phyloP scores from a whole-genome alignment of 306 rosid genomes.

The Corylus heterophylla region DNA sequence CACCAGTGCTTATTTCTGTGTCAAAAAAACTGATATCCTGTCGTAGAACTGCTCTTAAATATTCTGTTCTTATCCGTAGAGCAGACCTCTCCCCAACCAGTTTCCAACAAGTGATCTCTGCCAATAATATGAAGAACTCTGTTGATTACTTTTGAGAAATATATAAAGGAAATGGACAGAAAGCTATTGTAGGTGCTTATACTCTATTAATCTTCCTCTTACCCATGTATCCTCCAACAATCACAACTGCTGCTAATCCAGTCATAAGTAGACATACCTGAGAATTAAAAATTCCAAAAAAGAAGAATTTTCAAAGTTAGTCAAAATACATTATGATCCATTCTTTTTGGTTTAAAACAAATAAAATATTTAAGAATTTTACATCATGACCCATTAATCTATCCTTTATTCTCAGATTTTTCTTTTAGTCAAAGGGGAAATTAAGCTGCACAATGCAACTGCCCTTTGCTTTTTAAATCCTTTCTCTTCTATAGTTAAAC shows the following conservation, averaged over 20 bases:
- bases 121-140: conserved; percentile 21
- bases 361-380: neutral
- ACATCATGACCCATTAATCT: neutral
- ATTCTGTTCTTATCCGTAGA: conserved; percentile 72
- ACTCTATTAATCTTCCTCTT: conserved; percentile 33
- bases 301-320: neutral
- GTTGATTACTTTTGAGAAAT: conserved; percentile 1
- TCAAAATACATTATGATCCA: neutral
- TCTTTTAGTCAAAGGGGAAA: too few relatives aligned
- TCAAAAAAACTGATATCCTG: conserved; percentile 76
- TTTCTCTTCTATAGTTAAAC: neutral
- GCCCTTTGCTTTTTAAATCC: too few relatives aligned
- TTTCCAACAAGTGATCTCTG: conserved; percentile 97
- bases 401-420: neutral
- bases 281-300: conserved; percentile 26
- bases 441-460: too few relatives aligned
- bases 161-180: neutral
- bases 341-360: neutral
- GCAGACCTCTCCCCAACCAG: conserved; percentile 87
- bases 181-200: neutral
- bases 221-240: conserved; percentile 85
- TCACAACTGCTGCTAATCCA: conserved; percentile 65
- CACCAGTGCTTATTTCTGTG: conserved; percentile 64
- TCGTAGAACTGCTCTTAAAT: conserved; percentile 71
- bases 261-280: conserved; percentile 74